A percentile compares a stretch with the other conserved stretches of the same genome.
Conservation (phyloP, 257 asterid species). For the Linaria vulgaris region DNA sequence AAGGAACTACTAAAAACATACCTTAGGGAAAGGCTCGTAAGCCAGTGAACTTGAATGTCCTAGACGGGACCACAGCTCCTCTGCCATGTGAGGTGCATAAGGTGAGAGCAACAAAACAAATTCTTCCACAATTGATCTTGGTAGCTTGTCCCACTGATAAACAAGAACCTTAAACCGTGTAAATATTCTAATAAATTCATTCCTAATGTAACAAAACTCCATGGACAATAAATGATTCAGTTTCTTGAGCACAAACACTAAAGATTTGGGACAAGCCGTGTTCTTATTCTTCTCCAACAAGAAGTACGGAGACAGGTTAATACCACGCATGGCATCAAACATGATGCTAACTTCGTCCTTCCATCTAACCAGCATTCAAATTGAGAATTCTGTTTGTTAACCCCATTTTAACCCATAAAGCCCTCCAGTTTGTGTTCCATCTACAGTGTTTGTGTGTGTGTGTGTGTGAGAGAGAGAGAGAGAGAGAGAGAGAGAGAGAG, state of each 20-base stretch:
- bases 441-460: background rate
- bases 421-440: too few species aligned
- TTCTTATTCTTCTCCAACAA: background rate
- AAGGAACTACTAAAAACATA: slow-evolving; percentile 22
- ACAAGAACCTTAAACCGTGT: slow-evolving; percentile 24
- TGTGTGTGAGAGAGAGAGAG: background rate
- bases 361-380: too few species aligned
- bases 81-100: slow-evolving; percentile 97
- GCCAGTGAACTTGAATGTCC: slow-evolving; percentile 77
- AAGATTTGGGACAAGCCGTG: background rate
- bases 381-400: too few species aligned
- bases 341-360: too few species aligned
- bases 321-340: too few species aligned
- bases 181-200: background rate
- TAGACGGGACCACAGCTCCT: slow-evolving; percentile 92
- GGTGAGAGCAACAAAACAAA: slow-evolving; percentile 87
- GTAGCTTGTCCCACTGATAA: slow-evolving; percentile 90
- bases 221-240: background rate
- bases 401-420: too few species aligned
- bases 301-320: too few species aligned
- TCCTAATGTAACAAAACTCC: too few species aligned
- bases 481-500: background rate
- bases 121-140: slow-evolving; percentile 58
- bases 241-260: slow-evolving; percentile 13
- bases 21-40: slow-evolving; percentile 84